Evolutionary conservation across 495 filamentous ascomycete species (phyloP).

Genomic region (Penicillium desertorum): DNA sequence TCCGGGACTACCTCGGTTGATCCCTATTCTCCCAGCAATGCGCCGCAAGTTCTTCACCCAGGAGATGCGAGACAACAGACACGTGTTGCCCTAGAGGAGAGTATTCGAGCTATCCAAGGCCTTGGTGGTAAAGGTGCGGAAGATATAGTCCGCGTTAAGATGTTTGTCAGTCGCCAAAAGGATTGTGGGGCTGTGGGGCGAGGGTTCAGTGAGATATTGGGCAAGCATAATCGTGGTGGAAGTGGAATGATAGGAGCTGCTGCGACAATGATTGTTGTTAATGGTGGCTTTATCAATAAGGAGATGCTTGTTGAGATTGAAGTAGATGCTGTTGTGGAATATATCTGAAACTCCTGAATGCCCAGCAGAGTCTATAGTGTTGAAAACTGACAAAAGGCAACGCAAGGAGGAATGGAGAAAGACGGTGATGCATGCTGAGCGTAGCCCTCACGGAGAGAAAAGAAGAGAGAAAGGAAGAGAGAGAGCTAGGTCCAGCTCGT

Average conservation of each 20-base stretch:
- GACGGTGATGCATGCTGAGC: no score
- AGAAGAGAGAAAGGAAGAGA: no score
- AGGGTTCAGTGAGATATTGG: constrained; percentile 39
- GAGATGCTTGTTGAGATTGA: constrained; percentile 51
- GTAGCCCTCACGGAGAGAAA: no score
- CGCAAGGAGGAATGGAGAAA: no score
- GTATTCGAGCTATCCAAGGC: constrained; percentile 41
- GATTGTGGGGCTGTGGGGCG: constrained; percentile 36
- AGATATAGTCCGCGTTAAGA: constrained; percentile 40
- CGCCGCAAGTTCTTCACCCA: constrained; percentile 40
- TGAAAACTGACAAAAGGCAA: no score
- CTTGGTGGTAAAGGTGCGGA: constrained; percentile 42
- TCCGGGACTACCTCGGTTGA: constrained; percentile 49
- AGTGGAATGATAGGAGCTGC: constrained; percentile 31
- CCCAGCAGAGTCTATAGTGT: no score
- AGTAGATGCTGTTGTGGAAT: constrained; percentile 42
- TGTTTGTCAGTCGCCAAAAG: constrained; percentile 42
- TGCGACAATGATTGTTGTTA: constrained; percentile 46
- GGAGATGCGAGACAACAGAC: constrained; percentile 44
- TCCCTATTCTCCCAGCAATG: constrained; percentile 29
- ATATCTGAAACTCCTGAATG: neutral
- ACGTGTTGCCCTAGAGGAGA: constrained; percentile 37
- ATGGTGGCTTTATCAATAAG: constrained; percentile 43
- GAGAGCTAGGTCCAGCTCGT: constrained; percentile 68
- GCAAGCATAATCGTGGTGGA: constrained; percentile 23